Evolutionary conservation across 1,139 yeast genomes (phyloP), one percentile per base, ranked within the genome.

Genomic region (Nakaseomyces nivariensis): DNA sequence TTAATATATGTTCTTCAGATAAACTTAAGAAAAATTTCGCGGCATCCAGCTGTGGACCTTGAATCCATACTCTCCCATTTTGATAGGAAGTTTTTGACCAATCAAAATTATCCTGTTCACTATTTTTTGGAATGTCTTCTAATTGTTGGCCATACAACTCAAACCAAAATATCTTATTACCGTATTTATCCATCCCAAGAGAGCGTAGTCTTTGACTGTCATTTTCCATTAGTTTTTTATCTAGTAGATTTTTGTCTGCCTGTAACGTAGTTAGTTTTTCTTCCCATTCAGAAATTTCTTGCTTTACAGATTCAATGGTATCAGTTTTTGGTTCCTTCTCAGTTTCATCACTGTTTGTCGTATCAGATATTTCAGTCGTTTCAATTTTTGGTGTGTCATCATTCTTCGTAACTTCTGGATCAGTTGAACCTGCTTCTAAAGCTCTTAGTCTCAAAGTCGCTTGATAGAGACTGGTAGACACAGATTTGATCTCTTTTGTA

Each of bases 141-240:
- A 45, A 11, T 3, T 89, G 87, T 50, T 87, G 72, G 0, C 97
- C 97, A 61, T 84, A 84, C 56, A 78, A 75, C 63, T 92, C 97
- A 63, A 90, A 82, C 96, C 96, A 92, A 95, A 96, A 94, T 66
- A 90, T 92, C 56, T 92, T 74, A 68, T 92, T 94, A 64, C 73
- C 88, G 54, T 79, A 77, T 49, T 96, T 73, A 65, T 92, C 99
- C 55, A 81, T 77, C 4, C 99, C 99, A 31, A 92, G 70, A 47
- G 80, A 73, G 52, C 79, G 78, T 43, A 89, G 76, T 52, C 98
- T 71, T 64, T 89, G 96, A 54, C 85, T 76, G 61, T 90, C 96
- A 47, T 79, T 69, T 58, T 82, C 88, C 46, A 76, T 74, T 37
- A 85, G 67, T 51, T 77, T 71, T 54, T 71, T 73, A 59, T 85